These are phyloP conservation scores for Rhytidhysteron rufulum DNA, from an alignment of 2,329 filamentous ascomycete genomes.

Conservation along the genomic window DNA sequence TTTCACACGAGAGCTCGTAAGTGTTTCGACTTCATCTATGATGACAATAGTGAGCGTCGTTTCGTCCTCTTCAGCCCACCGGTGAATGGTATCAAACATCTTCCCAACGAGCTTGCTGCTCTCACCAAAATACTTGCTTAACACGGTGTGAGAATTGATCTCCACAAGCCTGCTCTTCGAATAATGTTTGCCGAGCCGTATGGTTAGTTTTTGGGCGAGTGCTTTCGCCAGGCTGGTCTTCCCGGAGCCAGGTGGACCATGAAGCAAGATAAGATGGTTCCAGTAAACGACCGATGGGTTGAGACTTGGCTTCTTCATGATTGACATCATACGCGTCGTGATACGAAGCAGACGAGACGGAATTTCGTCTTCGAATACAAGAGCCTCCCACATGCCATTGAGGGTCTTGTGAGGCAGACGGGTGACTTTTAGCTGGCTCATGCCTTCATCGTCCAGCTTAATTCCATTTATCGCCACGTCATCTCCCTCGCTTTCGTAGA, in stretches of 20 bases:
- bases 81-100: constrained; percentile 41
- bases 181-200: constrained; percentile 40
- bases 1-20: constrained; percentile 44
- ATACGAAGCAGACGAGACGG: constrained; percentile 39
- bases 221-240: constrained; percentile 45
- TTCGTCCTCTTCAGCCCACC: constrained; percentile 35
- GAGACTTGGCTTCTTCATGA: constrained; percentile 26
- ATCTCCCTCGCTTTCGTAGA: constrained; percentile 24
- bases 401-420: constrained; percentile 37
- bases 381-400: constrained; percentile 43
- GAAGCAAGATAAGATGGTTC: constrained; percentile 42
- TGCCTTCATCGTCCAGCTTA: constrained; percentile 16
- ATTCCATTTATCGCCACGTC: constrained; percentile 14
- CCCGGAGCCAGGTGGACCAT: constrained; percentile 43
- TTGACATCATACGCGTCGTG: constrained; percentile 32
- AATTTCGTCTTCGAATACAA: constrained; percentile 43
- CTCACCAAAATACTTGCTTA: constrained; percentile 49
- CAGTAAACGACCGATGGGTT: constrained; percentile 40
- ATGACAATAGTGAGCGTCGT: constrained; percentile 43
- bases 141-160: constrained; percentile 42
- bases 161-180: constrained; percentile 39
- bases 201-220: constrained; percentile 50
- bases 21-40: constrained; percentile 50
- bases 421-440: constrained; percentile 29
- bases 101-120: constrained; percentile 41